Base-by-base conservation (phyloP, 345 rosid species). In the Geranium rotundifolium region DNA sequence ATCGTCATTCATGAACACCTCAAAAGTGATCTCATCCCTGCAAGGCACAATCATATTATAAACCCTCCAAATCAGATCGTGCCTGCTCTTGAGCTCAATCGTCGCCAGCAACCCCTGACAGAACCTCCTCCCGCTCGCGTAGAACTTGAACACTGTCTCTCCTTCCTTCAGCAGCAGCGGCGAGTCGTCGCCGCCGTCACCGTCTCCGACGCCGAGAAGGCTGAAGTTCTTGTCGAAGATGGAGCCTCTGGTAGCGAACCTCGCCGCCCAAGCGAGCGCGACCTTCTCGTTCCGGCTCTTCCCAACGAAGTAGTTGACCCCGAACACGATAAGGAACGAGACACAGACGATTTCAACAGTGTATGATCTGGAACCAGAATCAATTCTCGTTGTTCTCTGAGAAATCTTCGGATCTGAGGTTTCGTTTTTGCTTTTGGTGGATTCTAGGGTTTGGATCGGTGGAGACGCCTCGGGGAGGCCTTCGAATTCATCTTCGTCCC, bases 401-500 rank as follows among this genome's bases (percentile, higher is more conserved):
- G 70, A 63, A 31, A 73, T 61, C 30, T 72, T 75, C 8, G 68
- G 70, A 66, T 76, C 84, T 17, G 75, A 56, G 9, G 7, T 49
- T 0, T 77, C 58, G 56, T 65, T 62, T 4, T 1, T 8, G 41
- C 10, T 34, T 8, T 34, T 30, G 16, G 60, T 19, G 30, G 19
- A 23, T 1, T 19, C 13, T 5, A 16, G 30, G n/a, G 60, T 10
- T 20, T 57, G 30, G 17, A 19, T 15, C 46, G 5, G 75, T 0
- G 31, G 61, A 27, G 63, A 55, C 16, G 78, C 78, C 1, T 64
- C 60, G 1, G 97, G 99, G 8, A 95, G 72, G 8, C 97, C 99
- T 60, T 90, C 99, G 77, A 90, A 90, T 70, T 90, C 99, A 55
- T 93, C 99, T 57, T 93, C 99, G 62, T 93, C 96, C 97, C 97